Base-by-base conservation (phyloP, 2,329 filamentous ascomycete species). In the Fonsecaea nubica region DNA sequence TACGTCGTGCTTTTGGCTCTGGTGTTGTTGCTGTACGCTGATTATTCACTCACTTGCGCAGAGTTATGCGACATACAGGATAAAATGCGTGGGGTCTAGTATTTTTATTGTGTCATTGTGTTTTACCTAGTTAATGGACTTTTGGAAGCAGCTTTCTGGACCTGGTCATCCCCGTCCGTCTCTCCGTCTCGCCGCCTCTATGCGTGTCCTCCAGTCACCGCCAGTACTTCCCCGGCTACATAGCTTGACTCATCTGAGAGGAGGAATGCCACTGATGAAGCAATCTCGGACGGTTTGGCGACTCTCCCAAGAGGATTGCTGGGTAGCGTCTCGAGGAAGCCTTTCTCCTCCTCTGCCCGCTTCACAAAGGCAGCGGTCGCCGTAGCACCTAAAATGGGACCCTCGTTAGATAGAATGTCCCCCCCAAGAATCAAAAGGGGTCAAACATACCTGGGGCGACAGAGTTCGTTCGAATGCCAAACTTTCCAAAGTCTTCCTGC, bases 191-290 rank as follows among this genome's bases (percentile, higher is more conserved):
- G 21, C 1, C 18, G 25, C 12, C 12, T 57, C 35, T 21, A 66
- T n/a, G 40, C 38, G 42, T 67, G 65, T 4, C 65, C 65, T 5
- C 65, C 65, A n/a, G 45, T 48, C 7, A 67, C 65, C 15, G 56
- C 38, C 8, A 67, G 53, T n/a, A 67, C 65, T 25, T 64, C 65
- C 4, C 65, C 65, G 12, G 65, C 62, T 1, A 67, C 65, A 38
- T 67, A 84, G 6, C 79, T 81, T 1, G 79, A 73, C 12, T 80
- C 79, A 65, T 82, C 79, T 38, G 81, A 81, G n/a, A 84, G 73
- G 63, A 85, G 69, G 55, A 82, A 85, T 12, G 81, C 77, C 30
- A 84, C 78, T 1, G 82, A 74, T 15, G 79, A 76, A 7, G 82
- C 82, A 0, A 77, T 75, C 60, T 80, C 78, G 2, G 45, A 58